These are phyloP conservation scores for Hygrophorus russula DNA, from an alignment of 768 basidiomycete genomes.

Conservation along the genomic window DNA sequence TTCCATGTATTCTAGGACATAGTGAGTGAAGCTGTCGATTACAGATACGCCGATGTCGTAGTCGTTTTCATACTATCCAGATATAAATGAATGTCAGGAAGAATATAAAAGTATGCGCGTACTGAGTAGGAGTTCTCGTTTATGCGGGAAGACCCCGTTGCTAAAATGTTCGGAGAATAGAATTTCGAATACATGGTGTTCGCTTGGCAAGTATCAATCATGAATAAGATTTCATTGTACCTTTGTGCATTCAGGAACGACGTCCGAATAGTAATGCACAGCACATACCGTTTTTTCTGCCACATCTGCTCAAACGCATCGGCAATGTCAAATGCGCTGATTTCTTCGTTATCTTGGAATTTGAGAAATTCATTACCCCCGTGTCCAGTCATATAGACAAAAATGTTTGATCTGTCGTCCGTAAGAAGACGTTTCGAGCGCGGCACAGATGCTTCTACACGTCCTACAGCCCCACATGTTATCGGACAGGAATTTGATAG, in stretches of 20 bases:
- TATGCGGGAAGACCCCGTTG: slow-evolving; percentile 76
- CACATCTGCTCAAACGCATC: slow-evolving; percentile 99
- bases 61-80: slow-evolving; percentile 77
- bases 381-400: slow-evolving; percentile 97
- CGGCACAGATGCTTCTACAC: slow-evolving; percentile 74
- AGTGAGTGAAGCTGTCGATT: slow-evolving; percentile 92
- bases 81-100: background rate
- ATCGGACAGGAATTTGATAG: background rate
- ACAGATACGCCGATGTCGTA: slow-evolving; percentile 91
- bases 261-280: background rate
- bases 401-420: slow-evolving; percentile 86
- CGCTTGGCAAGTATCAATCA: slow-evolving; percentile 98
- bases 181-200: slow-evolving; percentile 91
- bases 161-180: slow-evolving; percentile 87
- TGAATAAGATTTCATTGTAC: slow-evolving; percentile 95
- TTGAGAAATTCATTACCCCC: slow-evolving; percentile 98
- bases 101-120: slow-evolving; percentile 14
- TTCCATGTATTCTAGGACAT: slow-evolving; percentile 85
- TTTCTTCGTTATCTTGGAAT: slow-evolving; percentile 98
- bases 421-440: slow-evolving; percentile 87
- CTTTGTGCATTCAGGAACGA: slow-evolving; percentile 18
- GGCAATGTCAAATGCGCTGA: slow-evolving; percentile 93
- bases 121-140: slow-evolving; percentile 93
- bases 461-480: slow-evolving; percentile 37
- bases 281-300: slow-evolving; percentile 77